phyloP scores from a whole-genome alignment of 495 filamentous ascomycete species.

The Penicillium steckii region DNA sequence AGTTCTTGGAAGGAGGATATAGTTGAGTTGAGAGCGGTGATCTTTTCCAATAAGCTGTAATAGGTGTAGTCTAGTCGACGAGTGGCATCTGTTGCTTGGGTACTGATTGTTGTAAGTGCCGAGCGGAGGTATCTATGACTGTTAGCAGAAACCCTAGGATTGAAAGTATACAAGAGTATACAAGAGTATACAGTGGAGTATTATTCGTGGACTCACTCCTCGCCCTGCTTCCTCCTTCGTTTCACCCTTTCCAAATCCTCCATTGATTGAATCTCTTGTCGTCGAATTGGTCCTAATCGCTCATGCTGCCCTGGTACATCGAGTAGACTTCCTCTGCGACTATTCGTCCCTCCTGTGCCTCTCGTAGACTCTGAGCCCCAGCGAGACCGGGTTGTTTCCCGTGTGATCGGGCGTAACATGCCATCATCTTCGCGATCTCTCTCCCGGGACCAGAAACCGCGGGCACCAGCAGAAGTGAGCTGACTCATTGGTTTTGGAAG shows the following conservation, averaged over 20 bases:
- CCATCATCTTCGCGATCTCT: conserved; percentile 36
- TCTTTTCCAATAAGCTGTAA: conserved; percentile 77
- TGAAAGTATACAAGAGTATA: too few species aligned
- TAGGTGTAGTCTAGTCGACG: conserved; percentile 82
- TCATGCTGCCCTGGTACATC: conserved; percentile 32
- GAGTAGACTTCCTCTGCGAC: conserved; percentile 34
- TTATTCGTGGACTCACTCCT: conserved; percentile 50
- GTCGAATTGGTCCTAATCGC: conserved; percentile 27
- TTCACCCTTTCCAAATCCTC: conserved; percentile 43
- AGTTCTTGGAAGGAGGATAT: conserved; percentile 70
- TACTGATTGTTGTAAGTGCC: conserved; percentile 38
- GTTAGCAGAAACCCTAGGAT: neutral
- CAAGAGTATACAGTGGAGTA: too few species aligned
- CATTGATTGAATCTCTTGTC: conserved; percentile 37
- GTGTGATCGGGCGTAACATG: conserved; percentile 30
- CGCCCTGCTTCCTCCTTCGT: conserved; percentile 41
- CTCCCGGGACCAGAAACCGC: conserved; percentile 32
- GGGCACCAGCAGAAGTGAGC: conserved; percentile 31
- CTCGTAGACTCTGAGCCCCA: conserved; percentile 37
- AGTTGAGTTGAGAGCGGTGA: conserved; percentile 65
- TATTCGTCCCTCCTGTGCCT: conserved; percentile 21
- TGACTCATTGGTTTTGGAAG: conserved; percentile 40
- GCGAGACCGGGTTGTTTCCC: conserved; percentile 33
- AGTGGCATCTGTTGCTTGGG: conserved; percentile 55
- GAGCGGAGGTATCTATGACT: conserved; percentile 34